Evolutionary conservation across 176 grass and related monocot genomes (phyloP), one percentile per base, ranked within the genome.

Genomic region (Carex cristatella): DNA sequence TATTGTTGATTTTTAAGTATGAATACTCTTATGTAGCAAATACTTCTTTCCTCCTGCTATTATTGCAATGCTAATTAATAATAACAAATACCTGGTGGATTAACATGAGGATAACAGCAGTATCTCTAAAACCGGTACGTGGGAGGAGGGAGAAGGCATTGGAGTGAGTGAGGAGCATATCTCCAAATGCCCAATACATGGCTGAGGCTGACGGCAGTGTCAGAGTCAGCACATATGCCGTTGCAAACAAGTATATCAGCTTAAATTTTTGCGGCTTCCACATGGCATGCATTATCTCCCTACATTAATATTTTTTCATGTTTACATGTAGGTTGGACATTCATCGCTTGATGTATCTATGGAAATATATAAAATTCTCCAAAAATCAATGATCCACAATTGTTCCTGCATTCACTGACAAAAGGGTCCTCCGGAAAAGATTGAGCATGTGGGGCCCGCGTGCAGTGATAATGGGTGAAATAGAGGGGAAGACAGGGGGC

Each of bases 241-340:
- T 98, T 0, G 95, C 95, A 5, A 83, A 42, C 3, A 98, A 89
- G 89, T 98, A 98, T 73, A 98, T 91, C 31, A 92, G 83, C 86
- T 98, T 98, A 81, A 98, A 98, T 86, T 94, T 92, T 42, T 95
- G 95, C 0, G 95, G 95, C 61, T 95, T 98, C 95, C 95, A 98
- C 95, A 98, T 98, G 19, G 95, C 95, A 85, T 98, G 95, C 95
- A 98, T 98, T 79, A 98, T 92, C 88, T 98, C 95, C 59, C 95
- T 97, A 88, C 83, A 92, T 56, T 78, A 78, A 15, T 63, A 15
- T 63, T 63, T 63, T 63, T 18, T 63, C 61, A 27, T 63, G 19
- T 63, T 63, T 28, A 63, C 2, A 27, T 63, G 19, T 63, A 10
- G 61, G 1, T 28, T 63, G 19, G 19, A 63, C 27, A 19, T 63